Percentiles rank a stretch among this genome's conserved stretches.
Evolutionary conservation across 768 basidiomycete species (phyloP).

Genomic region (Kwoniella dendrophila): DNA sequence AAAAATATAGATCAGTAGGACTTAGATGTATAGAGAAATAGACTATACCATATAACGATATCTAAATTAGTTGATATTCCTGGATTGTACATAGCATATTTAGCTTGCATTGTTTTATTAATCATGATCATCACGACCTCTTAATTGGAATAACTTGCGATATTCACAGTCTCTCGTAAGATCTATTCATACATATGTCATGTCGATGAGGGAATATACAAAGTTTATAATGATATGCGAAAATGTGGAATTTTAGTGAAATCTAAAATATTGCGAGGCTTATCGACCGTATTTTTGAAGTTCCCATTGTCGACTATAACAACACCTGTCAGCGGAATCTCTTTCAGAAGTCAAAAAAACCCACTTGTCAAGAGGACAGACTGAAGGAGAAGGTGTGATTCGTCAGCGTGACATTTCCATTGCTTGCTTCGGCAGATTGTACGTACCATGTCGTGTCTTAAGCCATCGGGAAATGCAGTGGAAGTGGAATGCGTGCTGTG

Average conservation of each 20-base stretch:
- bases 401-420: background rate
- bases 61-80: too few species aligned
- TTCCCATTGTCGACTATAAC: slow-evolving; percentile 55
- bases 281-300: slow-evolving; percentile 56
- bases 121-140: too few species aligned
- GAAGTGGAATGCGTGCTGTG: slow-evolving; percentile 94
- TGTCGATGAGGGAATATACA: slow-evolving; percentile 9
- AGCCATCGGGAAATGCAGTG: slow-evolving; percentile 99
- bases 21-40: background rate
- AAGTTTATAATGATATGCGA: background rate
- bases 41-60: too few species aligned
- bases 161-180: too few species aligned
- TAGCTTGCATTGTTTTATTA: too few species aligned
- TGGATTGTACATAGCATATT: too few species aligned
- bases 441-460: slow-evolving; percentile 68
- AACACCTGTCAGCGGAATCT: slow-evolving; percentile 1
- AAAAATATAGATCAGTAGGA: too few species aligned
- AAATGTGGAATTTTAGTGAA: background rate
- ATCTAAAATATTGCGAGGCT: background rate
- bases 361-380: slow-evolving; percentile 57
- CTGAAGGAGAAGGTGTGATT: slow-evolving; percentile 24
- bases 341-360: background rate
- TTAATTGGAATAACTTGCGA: too few species aligned
- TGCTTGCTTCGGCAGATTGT: background rate
- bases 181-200: background rate